A percentile compares a stretch with the other conserved stretches of the same genome.
These are phyloP conservation scores for Paramecium bursaria DNA, from an alignment of 73 alveolate genomes.

Conservation along the genomic window DNA sequence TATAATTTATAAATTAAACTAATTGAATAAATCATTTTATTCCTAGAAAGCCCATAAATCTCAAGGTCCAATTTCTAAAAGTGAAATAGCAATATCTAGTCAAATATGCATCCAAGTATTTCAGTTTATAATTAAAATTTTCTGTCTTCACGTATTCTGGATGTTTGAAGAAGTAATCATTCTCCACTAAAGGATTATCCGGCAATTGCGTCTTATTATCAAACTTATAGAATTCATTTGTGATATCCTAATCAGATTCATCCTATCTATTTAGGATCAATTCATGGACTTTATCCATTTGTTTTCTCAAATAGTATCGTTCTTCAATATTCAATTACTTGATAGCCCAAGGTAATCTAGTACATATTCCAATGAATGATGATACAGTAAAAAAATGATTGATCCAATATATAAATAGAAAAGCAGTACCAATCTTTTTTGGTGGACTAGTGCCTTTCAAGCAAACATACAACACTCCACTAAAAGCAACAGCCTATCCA, in stretches of 20 bases:
- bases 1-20: too few species aligned
- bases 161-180: conserved; percentile 9
- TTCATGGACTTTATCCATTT: neutral
- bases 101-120: conserved; percentile 16
- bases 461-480: conserved; percentile 10
- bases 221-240: neutral
- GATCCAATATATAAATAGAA: conserved; percentile 47
- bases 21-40: too few species aligned
- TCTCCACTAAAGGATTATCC: neutral
- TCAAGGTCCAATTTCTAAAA: conserved; percentile 3
- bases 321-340: neutral
- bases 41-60: conserved; percentile 21
- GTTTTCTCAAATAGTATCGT: neutral
- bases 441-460: conserved; percentile 8
- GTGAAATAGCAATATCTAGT: conserved; percentile 32
- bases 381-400: conserved; percentile 52
- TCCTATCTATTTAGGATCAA: conserved; percentile 25
- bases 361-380: conserved; percentile 18
- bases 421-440: neutral
- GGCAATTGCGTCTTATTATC: neutral
- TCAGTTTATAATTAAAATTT: neutral
- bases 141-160: conserved; percentile 17
- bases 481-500: conserved; percentile 1
- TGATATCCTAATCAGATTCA: conserved; percentile 43
- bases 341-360: conserved; percentile 25